Conservation (phyloP, 768 basidiomycete species). For the Porphyrellus cyaneotinctus region DNA sequence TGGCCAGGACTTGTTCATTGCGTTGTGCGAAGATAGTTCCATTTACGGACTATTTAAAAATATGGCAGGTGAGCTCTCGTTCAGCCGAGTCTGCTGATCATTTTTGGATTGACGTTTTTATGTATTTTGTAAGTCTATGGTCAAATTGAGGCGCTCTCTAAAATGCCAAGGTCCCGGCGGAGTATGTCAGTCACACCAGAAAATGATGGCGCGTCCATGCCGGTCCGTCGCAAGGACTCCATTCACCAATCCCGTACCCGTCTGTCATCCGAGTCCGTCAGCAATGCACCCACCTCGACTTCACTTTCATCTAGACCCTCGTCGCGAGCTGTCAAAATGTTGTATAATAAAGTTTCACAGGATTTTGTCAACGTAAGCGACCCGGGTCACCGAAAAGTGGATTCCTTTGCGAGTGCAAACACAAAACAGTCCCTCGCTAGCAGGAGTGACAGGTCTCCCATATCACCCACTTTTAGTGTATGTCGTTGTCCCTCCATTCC, state of each 20-base stretch:
- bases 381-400: constrained; percentile 51
- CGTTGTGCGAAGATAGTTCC: constrained; percentile 85
- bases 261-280: constrained; percentile 39
- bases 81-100: constrained; percentile 17
- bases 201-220: constrained; percentile 43
- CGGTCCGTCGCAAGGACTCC: constrained; percentile 29
- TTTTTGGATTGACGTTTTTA: constrained; percentile 15
- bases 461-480: constrained; percentile 34
- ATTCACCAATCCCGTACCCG: constrained; percentile 27
- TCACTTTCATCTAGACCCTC: constrained; percentile 47
- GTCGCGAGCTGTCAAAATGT: constrained; percentile 55
- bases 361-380: constrained; percentile 41
- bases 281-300: constrained; percentile 18
- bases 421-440: constrained; percentile 37
- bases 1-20: constrained; percentile 78
- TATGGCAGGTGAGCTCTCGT: constrained; percentile 69
- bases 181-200: constrained; percentile 70
- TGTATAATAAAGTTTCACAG: constrained; percentile 40
- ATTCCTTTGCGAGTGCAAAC: constrained; percentile 51
- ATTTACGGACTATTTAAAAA: constrained; percentile 81
- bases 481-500: constrained; percentile 12
- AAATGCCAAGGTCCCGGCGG: constrained; percentile 51
- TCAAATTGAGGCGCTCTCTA: constrained; percentile 69
- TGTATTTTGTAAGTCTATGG: constrained; percentile 55
- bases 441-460: constrained; percentile 32